Base-by-base conservation (phyloP, 2,329 filamentous ascomycete genomes). In the Ascochyta fabae region DNA sequence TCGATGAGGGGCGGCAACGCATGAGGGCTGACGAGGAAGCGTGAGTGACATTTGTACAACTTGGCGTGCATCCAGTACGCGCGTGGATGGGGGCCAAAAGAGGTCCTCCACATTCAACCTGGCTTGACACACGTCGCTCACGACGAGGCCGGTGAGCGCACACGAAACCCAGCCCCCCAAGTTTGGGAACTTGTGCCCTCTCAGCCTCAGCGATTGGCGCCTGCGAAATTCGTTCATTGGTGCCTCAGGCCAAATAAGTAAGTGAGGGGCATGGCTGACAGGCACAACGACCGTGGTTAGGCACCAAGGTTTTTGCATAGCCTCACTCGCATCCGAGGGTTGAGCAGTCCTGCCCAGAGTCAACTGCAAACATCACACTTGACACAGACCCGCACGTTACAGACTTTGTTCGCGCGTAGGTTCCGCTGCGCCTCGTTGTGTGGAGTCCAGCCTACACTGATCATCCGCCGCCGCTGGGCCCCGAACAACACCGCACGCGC, bases 381-480 rank as follows among this genome's bases (percentile, higher is more conserved):
- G 50, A 56, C 48, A 61, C 62, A 48, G 56, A 61, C 56, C 44
- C 60, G 59, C 62, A 60, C 61, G 60, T 64, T 51, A 16, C 7
- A 16, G 61, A 31, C 29, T 13, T 65, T 45, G 59, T 56, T 52
- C 55, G 48, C 48, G 49, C 35, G 48, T 38, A 45, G 54, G 39
- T 56, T 54, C 61, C 6, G 53, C 63, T 70, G 67, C 67, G 65
- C 67, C 64, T 56, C 58, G 43, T 48, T 33, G 29, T 58, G 56
- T 60, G 58, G 60, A 62, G 62, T 67, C 57, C 53, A 58, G 35
- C 60, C 45, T 53, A 31, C 29, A 31, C 52, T 55, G 43, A 61
- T 60, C 58, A 49, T 47, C 42, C 59, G 48, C 36, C 45, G 29
- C 29, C 49, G 10, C 46, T 13, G 52, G 39, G 29, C 34, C 10